Conservation (phyloP, 148 eudicot genomes). For the Fagopyrum tataricum region DNA sequence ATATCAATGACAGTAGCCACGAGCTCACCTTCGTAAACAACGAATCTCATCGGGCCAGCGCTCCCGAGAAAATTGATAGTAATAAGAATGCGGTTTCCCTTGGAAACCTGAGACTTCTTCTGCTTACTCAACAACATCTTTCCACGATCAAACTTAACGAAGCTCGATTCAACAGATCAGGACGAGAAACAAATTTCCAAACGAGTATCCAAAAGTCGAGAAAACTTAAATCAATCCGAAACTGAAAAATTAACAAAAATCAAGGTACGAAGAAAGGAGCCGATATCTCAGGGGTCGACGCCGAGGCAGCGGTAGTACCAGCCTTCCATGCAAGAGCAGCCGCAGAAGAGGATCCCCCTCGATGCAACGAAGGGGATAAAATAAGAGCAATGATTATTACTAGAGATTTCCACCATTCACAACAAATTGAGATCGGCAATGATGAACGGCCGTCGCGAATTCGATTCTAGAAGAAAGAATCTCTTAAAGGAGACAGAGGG, state of each 20-base stretch:
- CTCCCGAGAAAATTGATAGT: constrained; percentile 60
- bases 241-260: background rate
- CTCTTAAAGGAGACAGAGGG: too few species aligned
- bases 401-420: constrained; percentile 29
- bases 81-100: constrained; percentile 50
- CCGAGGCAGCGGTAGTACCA: constrained; percentile 60
- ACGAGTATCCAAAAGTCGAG: background rate
- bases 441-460: background rate
- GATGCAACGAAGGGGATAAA: constrained; percentile 16
- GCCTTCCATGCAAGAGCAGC: constrained; percentile 38
- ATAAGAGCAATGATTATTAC: constrained; percentile 12
- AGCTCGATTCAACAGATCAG: background rate
- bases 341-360: constrained; percentile 16
- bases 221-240: constrained; percentile 1
- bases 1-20: constrained; percentile 41
- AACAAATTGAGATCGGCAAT: constrained; percentile 13
- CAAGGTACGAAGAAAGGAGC: background rate
- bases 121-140: constrained; percentile 37
- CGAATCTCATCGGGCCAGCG: constrained; percentile 58
- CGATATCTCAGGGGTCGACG: constrained; percentile 22
- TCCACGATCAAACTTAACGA: background rate
- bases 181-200: background rate
- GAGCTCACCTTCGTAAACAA: constrained; percentile 54
- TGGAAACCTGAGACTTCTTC: constrained; percentile 26
- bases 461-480: background rate